phyloP scores from a whole-genome alignment of 805 yeast species.

The Debaryomyces maramus region DNA sequence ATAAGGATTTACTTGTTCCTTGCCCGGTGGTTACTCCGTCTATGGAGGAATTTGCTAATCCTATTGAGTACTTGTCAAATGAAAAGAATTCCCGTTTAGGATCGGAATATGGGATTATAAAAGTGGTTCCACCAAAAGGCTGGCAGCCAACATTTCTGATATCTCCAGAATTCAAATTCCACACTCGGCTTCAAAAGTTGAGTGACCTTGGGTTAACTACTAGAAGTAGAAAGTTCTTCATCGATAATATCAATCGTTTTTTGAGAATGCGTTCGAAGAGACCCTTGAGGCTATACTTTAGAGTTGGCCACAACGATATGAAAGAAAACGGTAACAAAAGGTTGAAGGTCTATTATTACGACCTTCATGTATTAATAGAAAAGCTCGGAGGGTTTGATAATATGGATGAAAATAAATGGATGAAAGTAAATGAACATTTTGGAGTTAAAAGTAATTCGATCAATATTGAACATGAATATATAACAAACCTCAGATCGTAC shows the following conservation, averaged over 20 bases:
- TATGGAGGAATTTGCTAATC: conserved; percentile 46
- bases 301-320: conserved; percentile 7
- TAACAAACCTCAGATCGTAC: conserved; percentile 26
- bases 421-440: conserved; percentile 22
- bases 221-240: conserved; percentile 62
- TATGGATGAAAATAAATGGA: conserved; percentile 21
- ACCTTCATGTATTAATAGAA: conserved; percentile 36
- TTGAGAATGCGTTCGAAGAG: conserved; percentile 44
- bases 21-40: conserved; percentile 52
- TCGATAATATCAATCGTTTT: conserved; percentile 60
- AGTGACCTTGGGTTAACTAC: conserved; percentile 63
- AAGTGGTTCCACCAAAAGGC: conserved; percentile 50
- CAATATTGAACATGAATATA: conserved; percentile 24
- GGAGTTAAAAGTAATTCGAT: conserved; percentile 17
- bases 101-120: conserved; percentile 49
- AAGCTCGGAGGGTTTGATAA: conserved; percentile 20
- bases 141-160: conserved; percentile 61
- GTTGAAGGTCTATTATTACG: conserved; percentile 34
- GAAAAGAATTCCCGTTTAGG: conserved; percentile 43
- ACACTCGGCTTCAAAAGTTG: conserved; percentile 66
- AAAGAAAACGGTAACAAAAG: conserved; percentile 2
- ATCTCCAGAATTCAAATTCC: conserved; percentile 57
- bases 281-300: conserved; percentile 22
- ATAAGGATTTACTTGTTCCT: conserved; percentile 21
- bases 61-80: conserved; percentile 49